phyloP scores from a whole-genome alignment of 148 eudicot genomes.

The Pharnaceum exiguum region DNA sequence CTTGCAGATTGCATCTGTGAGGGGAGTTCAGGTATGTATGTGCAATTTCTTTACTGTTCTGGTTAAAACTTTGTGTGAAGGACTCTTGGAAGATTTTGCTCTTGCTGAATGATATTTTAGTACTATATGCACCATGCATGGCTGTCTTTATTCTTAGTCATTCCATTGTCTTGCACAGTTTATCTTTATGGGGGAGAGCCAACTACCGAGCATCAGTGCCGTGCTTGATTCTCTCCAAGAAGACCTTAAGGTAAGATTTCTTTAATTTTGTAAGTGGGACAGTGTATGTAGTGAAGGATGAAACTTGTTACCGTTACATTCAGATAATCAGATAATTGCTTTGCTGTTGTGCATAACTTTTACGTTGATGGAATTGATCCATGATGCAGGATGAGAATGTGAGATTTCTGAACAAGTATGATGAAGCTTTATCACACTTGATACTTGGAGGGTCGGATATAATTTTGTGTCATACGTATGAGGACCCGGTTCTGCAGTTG shows the following conservation, averaged over 20 bases:
- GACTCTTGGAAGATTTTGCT: no score
- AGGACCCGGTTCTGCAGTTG: constrained; percentile 52
- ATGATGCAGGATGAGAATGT: constrained; percentile 49
- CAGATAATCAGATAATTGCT: not conserved
- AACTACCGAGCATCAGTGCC: constrained; percentile 24
- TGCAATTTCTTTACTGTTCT: not conserved
- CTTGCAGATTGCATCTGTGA: constrained; percentile 34
- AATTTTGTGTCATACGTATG: constrained; percentile 50
- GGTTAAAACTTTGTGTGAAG: not conserved
- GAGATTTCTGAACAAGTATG: constrained; percentile 42
- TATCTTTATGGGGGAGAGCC: constrained; percentile 37
- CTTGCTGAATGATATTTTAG: not conserved
- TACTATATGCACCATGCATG: not conserved
- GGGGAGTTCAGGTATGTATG: constrained; percentile 49
- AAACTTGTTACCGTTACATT: not conserved
- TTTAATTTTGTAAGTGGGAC: not conserved
- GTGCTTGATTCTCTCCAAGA: constrained; percentile 32
- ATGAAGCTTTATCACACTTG: constrained; percentile 48
- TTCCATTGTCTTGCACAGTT: constrained; percentile 29
- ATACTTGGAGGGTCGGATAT: constrained; percentile 60
- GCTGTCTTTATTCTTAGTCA: constrained; percentile 6
- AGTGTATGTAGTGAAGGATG: not conserved
- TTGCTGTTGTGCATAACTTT: no score
- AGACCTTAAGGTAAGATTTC: constrained; percentile 41
- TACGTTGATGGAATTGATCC: no score